Evolutionary conservation across 2,329 filamentous ascomycete genomes (phyloP), one percentile per base, ranked within the genome.

Genomic region (Sarocladium oryzae): DNA sequence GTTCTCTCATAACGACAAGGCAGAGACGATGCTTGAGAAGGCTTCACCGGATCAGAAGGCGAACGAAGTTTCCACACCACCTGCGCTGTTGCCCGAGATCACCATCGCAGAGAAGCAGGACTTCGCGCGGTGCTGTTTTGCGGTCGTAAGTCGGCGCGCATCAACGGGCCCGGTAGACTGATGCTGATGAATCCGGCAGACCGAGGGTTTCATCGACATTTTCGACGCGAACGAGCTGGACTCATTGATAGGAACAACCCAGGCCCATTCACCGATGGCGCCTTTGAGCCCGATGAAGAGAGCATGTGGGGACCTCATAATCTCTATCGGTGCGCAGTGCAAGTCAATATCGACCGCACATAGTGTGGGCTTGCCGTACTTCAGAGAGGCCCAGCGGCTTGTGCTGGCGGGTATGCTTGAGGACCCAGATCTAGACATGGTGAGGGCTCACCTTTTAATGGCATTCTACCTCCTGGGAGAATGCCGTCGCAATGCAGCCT

Each of bases 381-480:
- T 80, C 52, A 69, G 69, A 2, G 69, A 69, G 20, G 77, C 74
- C 1, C 77, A 76, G 50, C 65, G 65, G 16, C 59, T 66, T 32
- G 72, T 76, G 0, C 75, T 82, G 52, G 66, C 70, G 13, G 71
- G 70, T 4, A 77, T 78, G 65, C 64, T 81, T 0, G 72, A 75
- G 55, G 73, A 79, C 52, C 78, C 78, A 0, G 79, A 74, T 33
- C 62, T 80, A 10, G 69, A 77, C 45, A 66, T 80, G 58, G 72
- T 79, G 4, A 66, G 75, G 15, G 65, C 69, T 0, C 82, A 80
- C 54, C 61, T 80, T 0, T 65, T 82, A 15, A 77, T 82, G 73
- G 71, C 78, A 0, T 80, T 81, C 55, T 82, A 80, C 56, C 77
- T 81, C 72, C 69, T 81, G 2, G 78, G 76, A 0, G 76, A 76